These are phyloP conservation scores for Setaria italica DNA, from an alignment of 202 grass and related monocot species.

Conservation along the genomic window DNA sequence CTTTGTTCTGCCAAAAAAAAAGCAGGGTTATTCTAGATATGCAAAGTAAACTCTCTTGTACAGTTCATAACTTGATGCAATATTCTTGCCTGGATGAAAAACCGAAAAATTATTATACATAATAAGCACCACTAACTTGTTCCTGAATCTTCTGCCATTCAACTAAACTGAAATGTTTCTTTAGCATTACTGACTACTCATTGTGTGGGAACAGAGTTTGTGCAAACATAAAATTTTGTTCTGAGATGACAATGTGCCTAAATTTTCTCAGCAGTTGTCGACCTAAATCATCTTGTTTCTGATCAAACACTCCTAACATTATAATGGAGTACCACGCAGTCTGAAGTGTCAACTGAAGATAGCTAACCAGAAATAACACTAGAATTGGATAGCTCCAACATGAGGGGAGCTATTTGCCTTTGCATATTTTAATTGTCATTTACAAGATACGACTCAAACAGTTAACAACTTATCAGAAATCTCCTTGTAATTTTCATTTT, in stretches of 20 bases:
- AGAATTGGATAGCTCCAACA: background rate
- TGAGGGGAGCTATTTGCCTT: background rate
- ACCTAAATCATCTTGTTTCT: slow-evolving; percentile 29
- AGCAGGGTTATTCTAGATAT: background rate
- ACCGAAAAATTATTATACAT: background rate
- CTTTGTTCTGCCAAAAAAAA: slow-evolving; percentile 68
- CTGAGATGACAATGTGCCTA: background rate
- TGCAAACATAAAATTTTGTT: background rate
- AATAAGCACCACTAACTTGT: background rate
- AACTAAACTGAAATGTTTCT: slow-evolving; percentile 10
- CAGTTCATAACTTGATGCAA: background rate
- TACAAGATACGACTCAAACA: background rate
- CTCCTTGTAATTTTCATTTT: background rate
- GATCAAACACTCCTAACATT: background rate
- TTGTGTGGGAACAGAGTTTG: background rate
- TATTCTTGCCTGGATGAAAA: slow-evolving; percentile 15
- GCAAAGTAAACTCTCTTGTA: slow-evolving; percentile 3
- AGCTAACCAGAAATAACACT: background rate
- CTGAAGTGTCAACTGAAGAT: slow-evolving; percentile 10
- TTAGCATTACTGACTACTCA: slow-evolving; percentile 12
- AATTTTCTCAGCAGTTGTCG: slow-evolving; percentile 5
- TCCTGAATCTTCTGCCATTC: background rate
- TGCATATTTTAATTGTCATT: background rate
- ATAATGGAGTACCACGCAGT: background rate
- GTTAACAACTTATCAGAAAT: slow-evolving; percentile 4